These are phyloP conservation scores for Penicillium palitans DNA, from an alignment of 2,329 filamentous ascomycete genomes.

Conservation along the genomic window DNA sequence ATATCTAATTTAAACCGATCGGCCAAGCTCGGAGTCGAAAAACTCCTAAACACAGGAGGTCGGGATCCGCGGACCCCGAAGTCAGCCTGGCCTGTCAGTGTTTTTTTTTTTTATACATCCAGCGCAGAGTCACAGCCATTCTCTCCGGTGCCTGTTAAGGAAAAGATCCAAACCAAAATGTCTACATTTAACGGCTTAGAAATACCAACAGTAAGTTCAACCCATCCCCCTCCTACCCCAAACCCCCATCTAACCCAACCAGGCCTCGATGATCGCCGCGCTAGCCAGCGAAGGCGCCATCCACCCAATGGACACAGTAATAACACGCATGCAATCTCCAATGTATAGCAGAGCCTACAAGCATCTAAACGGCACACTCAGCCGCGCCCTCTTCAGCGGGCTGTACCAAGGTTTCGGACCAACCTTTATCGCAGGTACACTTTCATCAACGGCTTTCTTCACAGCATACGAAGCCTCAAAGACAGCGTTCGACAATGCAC, in stretches of 20 bases:
- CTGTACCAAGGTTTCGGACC: slow-evolving; percentile 16
- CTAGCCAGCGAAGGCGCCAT: slow-evolving; percentile 12
- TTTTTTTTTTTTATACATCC: not conserved
- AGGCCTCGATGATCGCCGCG: slow-evolving; percentile 13
- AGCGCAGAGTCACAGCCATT: not conserved
- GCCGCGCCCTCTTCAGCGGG: slow-evolving; percentile 6
- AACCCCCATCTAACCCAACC: not conserved
- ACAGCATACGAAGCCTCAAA: slow-evolving; percentile 14
- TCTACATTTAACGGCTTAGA: not conserved
- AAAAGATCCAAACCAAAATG: not conserved
- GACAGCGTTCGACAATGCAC: slow-evolving; percentile 3
- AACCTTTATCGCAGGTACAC: slow-evolving; percentile 5
- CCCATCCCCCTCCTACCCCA: not conserved
- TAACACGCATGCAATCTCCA: slow-evolving; percentile 15
- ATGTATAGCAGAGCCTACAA: slow-evolving; percentile 10
- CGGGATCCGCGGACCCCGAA: slow-evolving; percentile 2
- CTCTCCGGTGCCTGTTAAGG: too few species aligned
- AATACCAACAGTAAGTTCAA: not conserved
- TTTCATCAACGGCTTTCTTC: slow-evolving; percentile 7
- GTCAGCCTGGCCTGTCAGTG: not conserved
- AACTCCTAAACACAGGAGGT: too few species aligned
- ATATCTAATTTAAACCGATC: not conserved
- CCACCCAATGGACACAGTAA: slow-evolving; percentile 15
- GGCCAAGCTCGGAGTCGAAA: not conserved
- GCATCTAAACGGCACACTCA: slow-evolving; percentile 7